Conservation (phyloP, 2,329 filamentous ascomycete genomes). For the Akanthomyces muscarius region DNA sequence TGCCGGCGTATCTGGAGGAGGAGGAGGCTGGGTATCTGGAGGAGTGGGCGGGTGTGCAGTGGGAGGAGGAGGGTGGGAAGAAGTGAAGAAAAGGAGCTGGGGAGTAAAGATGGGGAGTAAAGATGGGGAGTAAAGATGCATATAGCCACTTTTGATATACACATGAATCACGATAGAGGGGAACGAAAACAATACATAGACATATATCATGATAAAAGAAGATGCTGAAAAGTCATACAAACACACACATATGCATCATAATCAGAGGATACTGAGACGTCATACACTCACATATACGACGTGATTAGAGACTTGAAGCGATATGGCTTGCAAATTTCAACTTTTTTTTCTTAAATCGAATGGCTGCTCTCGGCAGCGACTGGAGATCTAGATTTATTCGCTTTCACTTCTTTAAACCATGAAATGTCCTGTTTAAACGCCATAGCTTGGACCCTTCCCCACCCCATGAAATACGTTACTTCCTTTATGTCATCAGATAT, state of each 20-base stretch:
- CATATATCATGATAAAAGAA: conserved; percentile 22
- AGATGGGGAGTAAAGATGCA: background rate
- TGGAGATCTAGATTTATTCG: conserved; percentile 11
- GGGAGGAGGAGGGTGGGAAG: conserved; percentile 68
- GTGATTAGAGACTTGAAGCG: background rate
- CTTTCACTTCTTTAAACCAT: conserved; percentile 16
- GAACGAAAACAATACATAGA: background rate
- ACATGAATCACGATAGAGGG: conserved; percentile 22
- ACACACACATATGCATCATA: no score
- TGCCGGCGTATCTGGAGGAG: conserved; percentile 50
- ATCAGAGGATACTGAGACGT: background rate
- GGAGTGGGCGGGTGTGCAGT: conserved; percentile 98
- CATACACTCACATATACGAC: background rate
- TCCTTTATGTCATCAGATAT: conserved; percentile 14
- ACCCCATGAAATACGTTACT: conserved; percentile 13
- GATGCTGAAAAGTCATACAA: background rate
- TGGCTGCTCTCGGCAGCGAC: conserved; percentile 1
- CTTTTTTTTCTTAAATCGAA: conserved; percentile 13
- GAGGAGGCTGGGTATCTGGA: conserved; percentile 76
- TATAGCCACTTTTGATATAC: conserved; percentile 18
- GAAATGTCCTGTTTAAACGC: conserved; percentile 19
- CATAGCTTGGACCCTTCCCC: conserved; percentile 16
- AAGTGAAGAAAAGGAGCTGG: conserved; percentile 23
- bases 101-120: background rate
- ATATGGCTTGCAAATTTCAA: conserved; percentile 5